A percentile compares a stretch with the other conserved stretches of the same genome.
Conservation (phyloP, 2,329 filamentous ascomycete genomes). For the Trichoderma simmonsii region DNA sequence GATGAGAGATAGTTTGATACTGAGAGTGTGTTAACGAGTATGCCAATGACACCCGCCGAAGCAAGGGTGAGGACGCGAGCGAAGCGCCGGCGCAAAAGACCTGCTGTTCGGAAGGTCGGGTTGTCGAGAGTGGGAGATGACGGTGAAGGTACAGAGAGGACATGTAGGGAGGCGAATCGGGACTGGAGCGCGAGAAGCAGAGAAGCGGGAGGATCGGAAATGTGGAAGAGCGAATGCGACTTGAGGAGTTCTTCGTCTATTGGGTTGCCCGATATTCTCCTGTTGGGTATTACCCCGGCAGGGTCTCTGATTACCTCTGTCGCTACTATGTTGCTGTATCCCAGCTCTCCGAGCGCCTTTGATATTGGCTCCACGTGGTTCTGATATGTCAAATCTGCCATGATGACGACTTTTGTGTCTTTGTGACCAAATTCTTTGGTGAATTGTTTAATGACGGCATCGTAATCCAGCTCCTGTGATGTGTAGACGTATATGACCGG, state of each 20-base stretch:
- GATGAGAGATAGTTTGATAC: slow-evolving; percentile 87
- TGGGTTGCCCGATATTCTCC: slow-evolving; percentile 55
- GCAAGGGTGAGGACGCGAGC: slow-evolving; percentile 77
- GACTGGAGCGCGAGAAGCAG: slow-evolving; percentile 85
- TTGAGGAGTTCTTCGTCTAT: slow-evolving; percentile 48
- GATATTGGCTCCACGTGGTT: slow-evolving; percentile 65
- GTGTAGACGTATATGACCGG: slow-evolving; percentile 93
- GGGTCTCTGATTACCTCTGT: slow-evolving; percentile 77
- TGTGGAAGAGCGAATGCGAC: slow-evolving; percentile 76
- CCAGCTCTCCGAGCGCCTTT: slow-evolving; percentile 51
- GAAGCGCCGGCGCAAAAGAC: slow-evolving; percentile 77
- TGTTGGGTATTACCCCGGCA: slow-evolving; percentile 77
- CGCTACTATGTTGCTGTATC: slow-evolving; percentile 68
- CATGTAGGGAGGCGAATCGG: slow-evolving; percentile 73
- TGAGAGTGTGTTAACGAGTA: slow-evolving; percentile 91
- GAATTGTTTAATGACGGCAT: slow-evolving; percentile 58
- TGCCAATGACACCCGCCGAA: slow-evolving; percentile 82
- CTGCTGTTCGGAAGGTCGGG: slow-evolving; percentile 44
- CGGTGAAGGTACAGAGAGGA: slow-evolving; percentile 65
- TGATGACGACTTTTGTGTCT: slow-evolving; percentile 66
- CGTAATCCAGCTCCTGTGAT: slow-evolving; percentile 62
- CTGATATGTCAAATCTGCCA: slow-evolving; percentile 87
- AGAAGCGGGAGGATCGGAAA: slow-evolving; percentile 74
- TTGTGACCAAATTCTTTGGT: slow-evolving; percentile 64
- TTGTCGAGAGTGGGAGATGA: slow-evolving; percentile 49